Evolutionary conservation across 1,139 yeast genomes (phyloP), one percentile per base, ranked within the genome.

Genomic region (Hyphopichia wangnamkhiaoensis): DNA sequence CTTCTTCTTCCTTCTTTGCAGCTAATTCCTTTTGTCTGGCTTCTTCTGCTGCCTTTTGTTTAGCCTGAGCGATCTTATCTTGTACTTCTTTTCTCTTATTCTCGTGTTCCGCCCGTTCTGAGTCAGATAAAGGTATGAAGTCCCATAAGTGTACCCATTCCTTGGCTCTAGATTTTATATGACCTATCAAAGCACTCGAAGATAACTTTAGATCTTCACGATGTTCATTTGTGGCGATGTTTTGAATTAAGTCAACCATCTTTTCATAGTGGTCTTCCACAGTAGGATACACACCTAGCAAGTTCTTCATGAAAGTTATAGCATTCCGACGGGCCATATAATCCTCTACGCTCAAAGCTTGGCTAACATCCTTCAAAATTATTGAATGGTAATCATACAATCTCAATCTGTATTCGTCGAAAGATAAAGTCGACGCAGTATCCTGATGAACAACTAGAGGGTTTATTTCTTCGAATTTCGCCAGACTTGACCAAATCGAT

Each of bases 321-420:
- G 89, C 78, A 59, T 90, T 91, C 45, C 93, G 78, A 38, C 95
- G 76, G 3, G 88, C 82, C 81, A 88, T 85, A 55, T 90, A 91
- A 43, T 84, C 86, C 1, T 71, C 68, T 15, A 80, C 75, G 10
- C 65, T 58, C 34, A 88, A 65, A 10, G 85, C 72, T 7, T 67
- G 58, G 3, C 69, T 54, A 30, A 84, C 63, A 27, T 79, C 77
- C 1, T 65, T 59, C 17, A 78, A 56, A 8, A 84, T 57, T 2
- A 66, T 56, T 0, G 65, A 56, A 50, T 87, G 90, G 75, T 85
- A 84, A 9, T 71, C 68, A 49, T 63, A 84, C 16, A 85, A 53
- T 5, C 63, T 55, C 9, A 58, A 59, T 28, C 76, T 67, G 53
- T 67, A 76, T 2, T 61, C 69, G 18, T 67, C 68, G 44, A 64